phyloP scores from a whole-genome alignment of 306 rosid species.

The Prunus dulcis region DNA sequence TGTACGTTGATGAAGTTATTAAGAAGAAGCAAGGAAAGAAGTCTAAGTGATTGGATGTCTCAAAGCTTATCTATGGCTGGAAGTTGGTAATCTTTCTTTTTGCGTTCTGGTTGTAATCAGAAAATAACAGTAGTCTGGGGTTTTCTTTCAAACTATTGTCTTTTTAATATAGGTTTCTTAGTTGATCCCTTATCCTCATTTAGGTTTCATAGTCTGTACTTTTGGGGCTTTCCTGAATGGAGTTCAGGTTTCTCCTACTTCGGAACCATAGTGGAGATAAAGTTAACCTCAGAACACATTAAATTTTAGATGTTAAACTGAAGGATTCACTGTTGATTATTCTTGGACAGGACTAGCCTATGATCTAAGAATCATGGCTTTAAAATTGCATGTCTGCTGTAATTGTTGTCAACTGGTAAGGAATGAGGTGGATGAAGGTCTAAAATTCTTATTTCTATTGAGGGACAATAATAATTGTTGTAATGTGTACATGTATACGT shows the following conservation, averaged over 20 bases:
- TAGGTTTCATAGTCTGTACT: background rate
- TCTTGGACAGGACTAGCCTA: background rate
- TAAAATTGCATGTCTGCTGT: background rate
- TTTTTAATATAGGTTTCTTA: background rate
- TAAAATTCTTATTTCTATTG: no score
- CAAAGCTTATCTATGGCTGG: background rate
- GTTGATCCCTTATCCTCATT: background rate
- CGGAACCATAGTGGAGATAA: background rate
- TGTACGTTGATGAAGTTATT: conserved; percentile 75
- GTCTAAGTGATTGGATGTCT: conserved; percentile 47
- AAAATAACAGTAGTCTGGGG: background rate
- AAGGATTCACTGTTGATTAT: background rate
- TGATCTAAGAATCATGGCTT: background rate
- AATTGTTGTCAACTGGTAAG: background rate
- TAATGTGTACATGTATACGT: background rate
- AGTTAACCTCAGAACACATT: background rate
- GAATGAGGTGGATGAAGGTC: background rate
- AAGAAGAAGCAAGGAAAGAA: conserved; percentile 87
- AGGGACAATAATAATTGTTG: background rate
- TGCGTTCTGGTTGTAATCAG: background rate
- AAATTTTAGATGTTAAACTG: background rate
- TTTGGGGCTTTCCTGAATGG: background rate
- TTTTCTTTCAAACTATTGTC: background rate
- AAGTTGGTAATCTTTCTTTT: background rate
- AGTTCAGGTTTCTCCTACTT: background rate